Percentiles rank a stretch among this genome's conserved stretches.
These are phyloP conservation scores for Ceratocystiopsis minuta DNA, from an alignment of 2,329 filamentous ascomycete species.

Conservation along the genomic window DNA sequence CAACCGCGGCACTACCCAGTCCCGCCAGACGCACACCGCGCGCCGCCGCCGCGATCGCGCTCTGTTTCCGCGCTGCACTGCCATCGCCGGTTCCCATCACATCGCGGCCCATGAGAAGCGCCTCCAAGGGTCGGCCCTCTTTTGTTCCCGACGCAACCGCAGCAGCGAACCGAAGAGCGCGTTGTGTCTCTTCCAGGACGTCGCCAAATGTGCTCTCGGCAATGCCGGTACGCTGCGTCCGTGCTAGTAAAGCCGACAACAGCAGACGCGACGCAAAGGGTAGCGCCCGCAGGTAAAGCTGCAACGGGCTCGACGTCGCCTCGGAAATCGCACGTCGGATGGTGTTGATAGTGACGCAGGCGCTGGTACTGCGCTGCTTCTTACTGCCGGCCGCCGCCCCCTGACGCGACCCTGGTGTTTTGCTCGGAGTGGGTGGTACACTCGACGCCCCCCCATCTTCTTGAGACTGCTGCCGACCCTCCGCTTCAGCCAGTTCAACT, in stretches of 20 bases:
- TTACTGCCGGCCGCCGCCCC: conserved; percentile 1
- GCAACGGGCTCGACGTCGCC: conserved; percentile 79
- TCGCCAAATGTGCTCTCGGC: conserved; percentile 79
- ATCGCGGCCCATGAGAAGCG: conserved; percentile 22
- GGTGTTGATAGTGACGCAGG: conserved; percentile 74
- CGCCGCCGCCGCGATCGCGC: conserved; percentile 6
- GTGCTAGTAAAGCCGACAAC: conserved; percentile 62
- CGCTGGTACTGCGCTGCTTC: conserved; percentile 16
- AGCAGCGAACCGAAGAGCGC: conserved; percentile 43
- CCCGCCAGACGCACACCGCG: conserved; percentile 15
- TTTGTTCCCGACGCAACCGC: conserved; percentile 14
- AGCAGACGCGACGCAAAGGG: conserved; percentile 73
- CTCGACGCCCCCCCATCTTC: neutral
- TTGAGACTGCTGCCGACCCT: conserved; percentile 17
- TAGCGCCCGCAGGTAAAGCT: conserved; percentile 70
- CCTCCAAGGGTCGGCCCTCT: conserved; percentile 38
- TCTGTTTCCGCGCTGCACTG: conserved; percentile 2
- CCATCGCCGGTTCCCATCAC: neutral
- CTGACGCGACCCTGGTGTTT: neutral
- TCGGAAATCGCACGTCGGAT: conserved; percentile 91
- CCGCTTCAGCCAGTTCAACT: conserved; percentile 81
- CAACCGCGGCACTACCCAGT: conserved; percentile 47
- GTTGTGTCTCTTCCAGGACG: conserved; percentile 68
- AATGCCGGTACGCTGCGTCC: conserved; percentile 66
- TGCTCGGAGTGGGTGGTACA: conserved; percentile 18